phyloP scores from a whole-genome alignment of 805 yeast genomes.

The Danielia oregonensis region DNA sequence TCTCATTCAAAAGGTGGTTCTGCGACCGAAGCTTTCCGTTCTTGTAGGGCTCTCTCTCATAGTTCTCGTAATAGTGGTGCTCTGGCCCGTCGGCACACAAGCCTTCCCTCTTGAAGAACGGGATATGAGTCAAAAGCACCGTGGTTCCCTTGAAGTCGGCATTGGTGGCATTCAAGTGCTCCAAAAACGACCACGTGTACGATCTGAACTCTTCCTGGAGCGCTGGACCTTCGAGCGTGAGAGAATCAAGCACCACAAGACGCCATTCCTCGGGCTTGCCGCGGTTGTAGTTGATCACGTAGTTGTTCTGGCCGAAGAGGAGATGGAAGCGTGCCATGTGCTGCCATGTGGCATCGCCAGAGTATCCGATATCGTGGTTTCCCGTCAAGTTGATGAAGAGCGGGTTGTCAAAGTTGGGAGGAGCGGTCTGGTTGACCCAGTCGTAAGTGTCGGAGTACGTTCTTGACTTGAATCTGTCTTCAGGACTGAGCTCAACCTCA shows the following conservation, averaged over 20 bases:
- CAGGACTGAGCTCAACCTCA: slow-evolving; percentile 38
- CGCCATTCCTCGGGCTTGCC: slow-evolving; percentile 76
- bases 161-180: slow-evolving; percentile 49
- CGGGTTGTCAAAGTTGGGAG: slow-evolving; percentile 49
- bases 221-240: slow-evolving; percentile 88
- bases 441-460: slow-evolving; percentile 57
- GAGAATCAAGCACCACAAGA: slow-evolving; percentile 79
- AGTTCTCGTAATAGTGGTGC: slow-evolving; percentile 43
- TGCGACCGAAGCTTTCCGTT: slow-evolving; percentile 74
- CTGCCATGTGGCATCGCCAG: slow-evolving; percentile 91
- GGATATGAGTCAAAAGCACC: slow-evolving; percentile 81
- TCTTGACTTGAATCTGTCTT: slow-evolving; percentile 31
- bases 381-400: slow-evolving; percentile 84
- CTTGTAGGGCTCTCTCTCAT: slow-evolving; percentile 62
- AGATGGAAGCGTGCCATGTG: slow-evolving; percentile 76
- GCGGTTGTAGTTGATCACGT: slow-evolving; percentile 64
- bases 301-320: slow-evolving; percentile 83
- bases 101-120: slow-evolving; percentile 78
- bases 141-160: slow-evolving; percentile 68
- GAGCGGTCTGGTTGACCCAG: slow-evolving; percentile 46
- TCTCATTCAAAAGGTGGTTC: slow-evolving; percentile 71
- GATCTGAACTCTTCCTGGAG: slow-evolving; percentile 65
- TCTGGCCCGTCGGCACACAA: slow-evolving; percentile 84
- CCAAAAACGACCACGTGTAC: slow-evolving; percentile 71
- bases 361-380: slow-evolving; percentile 93